Evolutionary conservation across 306 rosid species (phyloP), one percentile per base, ranked within the genome.

Genomic region (Dalbergia cochinchinensis): DNA sequence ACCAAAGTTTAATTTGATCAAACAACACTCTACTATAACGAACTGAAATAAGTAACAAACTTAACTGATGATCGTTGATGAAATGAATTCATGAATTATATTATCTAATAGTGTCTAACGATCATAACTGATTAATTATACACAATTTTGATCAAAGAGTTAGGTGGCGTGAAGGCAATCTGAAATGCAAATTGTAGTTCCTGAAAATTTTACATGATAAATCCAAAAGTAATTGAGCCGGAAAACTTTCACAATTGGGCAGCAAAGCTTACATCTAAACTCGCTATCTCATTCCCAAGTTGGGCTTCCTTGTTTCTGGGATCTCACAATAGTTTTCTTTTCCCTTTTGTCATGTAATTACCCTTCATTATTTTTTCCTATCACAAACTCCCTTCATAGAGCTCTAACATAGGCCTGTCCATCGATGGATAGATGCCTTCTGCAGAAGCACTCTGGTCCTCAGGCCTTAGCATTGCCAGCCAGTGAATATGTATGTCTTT

Each of bases 91-190:
- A 13, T 5, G 20, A 8, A 41, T 58, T 60, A 33, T 33, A 22
- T 18, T 22, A 1, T 22, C 26, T 14, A 60, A 18, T 11, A 37
- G 22, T 65, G 11, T 37, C 20, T 8, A 16, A n/a, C 4, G 37
- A 39, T 51, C 51, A 71, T 20, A 50, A 71, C 48, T 64, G 42
- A 8, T 64, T 50, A 50, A 79, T 11, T 65, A 66, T 0, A 65
- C 31, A 41, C 59, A 80, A 64, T 53, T 64, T 42, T 73, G 45
- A 54, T 47, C 13, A 1, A 26, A 65, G 58, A 31, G 58, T 55
- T 42, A 5, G 42, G 65, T 31, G 74, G 19, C 33, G 11, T 33
- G 7, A 41, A 72, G 65, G 66, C 74, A 31, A 65, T 64, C 22
- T 7, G 80, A 76, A 64, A 15, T 48, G 37, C 45, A 14, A 44